Percentiles rank a stretch among this genome's conserved stretches.
phyloP scores from a whole-genome alignment of 306 rosid genomes.

The Hylodesmum podocarpum region DNA sequence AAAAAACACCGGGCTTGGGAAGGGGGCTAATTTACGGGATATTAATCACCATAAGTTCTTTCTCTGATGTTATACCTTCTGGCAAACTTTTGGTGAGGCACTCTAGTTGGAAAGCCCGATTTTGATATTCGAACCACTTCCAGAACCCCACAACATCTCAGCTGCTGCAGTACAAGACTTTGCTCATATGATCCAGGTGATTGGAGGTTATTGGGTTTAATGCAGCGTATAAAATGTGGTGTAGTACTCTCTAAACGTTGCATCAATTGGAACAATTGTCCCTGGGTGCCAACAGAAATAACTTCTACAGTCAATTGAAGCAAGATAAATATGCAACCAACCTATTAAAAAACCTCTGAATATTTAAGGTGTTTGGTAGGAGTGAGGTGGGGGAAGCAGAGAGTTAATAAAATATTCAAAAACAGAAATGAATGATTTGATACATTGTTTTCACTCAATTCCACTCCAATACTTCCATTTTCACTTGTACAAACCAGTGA shows the following conservation, averaged over 20 bases:
- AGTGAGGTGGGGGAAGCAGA: not conserved
- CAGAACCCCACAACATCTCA: conserved; percentile 97
- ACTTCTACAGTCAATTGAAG: conserved; percentile 19
- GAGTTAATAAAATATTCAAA: not conserved
- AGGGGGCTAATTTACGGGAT: not conserved
- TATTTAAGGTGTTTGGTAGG: not conserved
- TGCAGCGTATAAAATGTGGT: conserved; percentile 98
- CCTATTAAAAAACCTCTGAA: not conserved
- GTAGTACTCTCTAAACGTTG: conserved; percentile 93
- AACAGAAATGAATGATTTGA: not conserved
- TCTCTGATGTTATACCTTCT: conserved; percentile 59
- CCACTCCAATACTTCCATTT: not conserved
- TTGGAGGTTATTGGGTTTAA: conserved; percentile 95
- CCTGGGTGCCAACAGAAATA: conserved; percentile 50
- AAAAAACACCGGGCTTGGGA: not conserved
- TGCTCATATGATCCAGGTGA: conserved; percentile 95
- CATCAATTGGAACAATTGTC: conserved; percentile 93
- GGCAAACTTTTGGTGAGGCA: conserved; percentile 95
- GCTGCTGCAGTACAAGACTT: conserved; percentile 92
- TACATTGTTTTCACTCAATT: conserved; percentile 1
- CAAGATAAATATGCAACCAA: not conserved
- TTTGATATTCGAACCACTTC: conserved; percentile 98
- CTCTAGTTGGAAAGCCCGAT: conserved; percentile 98
- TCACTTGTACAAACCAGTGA: not conserved
- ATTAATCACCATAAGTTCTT: conserved; percentile 13